These are phyloP conservation scores for Ceratobasidium sp. DNA, from an alignment of 1,284 basidiomycete species.

Conservation along the genomic window DNA sequence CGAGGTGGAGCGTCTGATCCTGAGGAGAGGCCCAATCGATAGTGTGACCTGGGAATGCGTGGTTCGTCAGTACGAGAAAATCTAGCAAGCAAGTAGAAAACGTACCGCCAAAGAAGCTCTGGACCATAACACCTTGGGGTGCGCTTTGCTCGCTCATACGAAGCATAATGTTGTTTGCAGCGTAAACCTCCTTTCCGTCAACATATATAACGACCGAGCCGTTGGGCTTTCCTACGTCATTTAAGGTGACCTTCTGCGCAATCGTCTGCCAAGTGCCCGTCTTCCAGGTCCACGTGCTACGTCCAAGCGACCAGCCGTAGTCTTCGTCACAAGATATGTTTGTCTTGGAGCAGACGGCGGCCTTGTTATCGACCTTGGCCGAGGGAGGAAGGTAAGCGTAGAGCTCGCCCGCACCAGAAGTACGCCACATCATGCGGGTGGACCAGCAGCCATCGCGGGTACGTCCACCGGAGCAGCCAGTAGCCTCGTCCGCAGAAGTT, in stretches of 20 bases:
- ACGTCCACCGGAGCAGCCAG: constrained; percentile 68
- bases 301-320: constrained; percentile 69
- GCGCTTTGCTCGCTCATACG: constrained; percentile 56
- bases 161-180: constrained; percentile 58
- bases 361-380: constrained; percentile 57
- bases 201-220: constrained; percentile 45
- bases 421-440: constrained; percentile 69
- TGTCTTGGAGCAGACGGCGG: constrained; percentile 57
- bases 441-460: constrained; percentile 68
- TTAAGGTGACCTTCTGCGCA: constrained; percentile 70
- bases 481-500: constrained; percentile 57
- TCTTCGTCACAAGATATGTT: constrained; percentile 62
- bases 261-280: constrained; percentile 66
- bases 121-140: constrained; percentile 70
- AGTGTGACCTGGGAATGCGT: too few species aligned
- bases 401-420: constrained; percentile 60
- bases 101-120: constrained; percentile 61
- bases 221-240: constrained; percentile 58
- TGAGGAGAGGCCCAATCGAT: constrained; percentile 67
- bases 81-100: too few species aligned
- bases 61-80: too few species aligned
- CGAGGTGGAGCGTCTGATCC: constrained; percentile 72
- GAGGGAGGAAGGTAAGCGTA: constrained; percentile 67
- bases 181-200: constrained; percentile 63
- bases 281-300: constrained; percentile 61